Evolutionary conservation across 2,329 filamentous ascomycete genomes (phyloP).

Genomic region (Epichloe amarillans): DNA sequence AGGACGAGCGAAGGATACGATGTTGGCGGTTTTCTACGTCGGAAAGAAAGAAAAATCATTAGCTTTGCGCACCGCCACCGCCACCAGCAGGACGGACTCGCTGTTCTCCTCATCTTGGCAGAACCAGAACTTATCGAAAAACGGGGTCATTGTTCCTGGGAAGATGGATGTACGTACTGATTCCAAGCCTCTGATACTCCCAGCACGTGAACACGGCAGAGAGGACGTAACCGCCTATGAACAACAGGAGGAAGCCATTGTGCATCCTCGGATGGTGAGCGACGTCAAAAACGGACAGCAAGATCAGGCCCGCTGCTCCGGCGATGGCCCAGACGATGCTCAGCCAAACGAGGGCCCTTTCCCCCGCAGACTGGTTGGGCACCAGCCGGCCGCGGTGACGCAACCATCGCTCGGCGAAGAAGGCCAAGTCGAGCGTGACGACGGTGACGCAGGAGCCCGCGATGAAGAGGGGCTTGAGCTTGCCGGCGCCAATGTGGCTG

Average conservation of each 20-base stretch:
- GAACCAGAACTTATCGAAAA: no score
- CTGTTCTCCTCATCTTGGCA: no score
- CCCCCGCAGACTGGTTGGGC: conserved; percentile 50
- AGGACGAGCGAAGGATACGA: conserved; percentile 60
- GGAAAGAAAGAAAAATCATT: neutral
- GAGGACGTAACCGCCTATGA: conserved; percentile 75
- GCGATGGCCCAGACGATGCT: conserved; percentile 56
- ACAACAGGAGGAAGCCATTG: conserved; percentile 64
- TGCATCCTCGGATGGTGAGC: conserved; percentile 53
- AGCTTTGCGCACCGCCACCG: neutral
- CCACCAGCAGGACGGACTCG: no score
- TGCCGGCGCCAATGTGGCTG: conserved; percentile 47
- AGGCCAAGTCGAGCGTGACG: conserved; percentile 67
- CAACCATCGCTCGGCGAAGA: conserved; percentile 72
- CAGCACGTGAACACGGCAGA: conserved; percentile 80
- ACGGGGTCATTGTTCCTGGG: no score
- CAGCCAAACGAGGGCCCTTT: conserved; percentile 49
- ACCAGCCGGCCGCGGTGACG: conserved; percentile 69
- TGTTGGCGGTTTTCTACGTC: conserved; percentile 55
- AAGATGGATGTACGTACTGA: conserved; percentile 32
- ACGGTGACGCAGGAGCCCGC: conserved; percentile 58
- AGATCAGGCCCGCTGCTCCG: conserved; percentile 68
- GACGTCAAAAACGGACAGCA: conserved; percentile 79
- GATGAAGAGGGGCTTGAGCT: conserved; percentile 68
- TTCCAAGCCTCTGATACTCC: conserved; percentile 78